Percentiles rank a stretch among this genome's conserved stretches.
Conservation (phyloP, 2,329 filamentous ascomycete species). For the Alternaria brassicicola region DNA sequence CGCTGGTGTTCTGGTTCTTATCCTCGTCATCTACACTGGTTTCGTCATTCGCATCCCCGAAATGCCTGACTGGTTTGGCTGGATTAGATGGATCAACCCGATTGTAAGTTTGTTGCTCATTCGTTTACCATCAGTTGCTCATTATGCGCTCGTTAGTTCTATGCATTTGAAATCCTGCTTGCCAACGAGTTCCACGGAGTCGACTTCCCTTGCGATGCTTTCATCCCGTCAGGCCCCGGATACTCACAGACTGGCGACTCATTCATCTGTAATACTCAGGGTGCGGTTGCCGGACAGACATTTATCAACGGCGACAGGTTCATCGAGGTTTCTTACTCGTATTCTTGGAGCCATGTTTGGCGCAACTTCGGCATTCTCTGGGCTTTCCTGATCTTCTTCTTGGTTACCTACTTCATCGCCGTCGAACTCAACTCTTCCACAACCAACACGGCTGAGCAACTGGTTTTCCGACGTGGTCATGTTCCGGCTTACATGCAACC, state of each 20-base stretch:
- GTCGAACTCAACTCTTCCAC: slow-evolving; percentile 70
- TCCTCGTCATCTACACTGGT: slow-evolving; percentile 70
- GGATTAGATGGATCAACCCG: slow-evolving; percentile 68
- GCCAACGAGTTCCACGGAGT: slow-evolving; percentile 68
- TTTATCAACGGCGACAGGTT: slow-evolving; percentile 51
- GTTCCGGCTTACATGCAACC: slow-evolving; percentile 50
- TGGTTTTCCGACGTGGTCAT: slow-evolving; percentile 65
- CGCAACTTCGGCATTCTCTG: slow-evolving; percentile 69
- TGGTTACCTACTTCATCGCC: slow-evolving; percentile 66
- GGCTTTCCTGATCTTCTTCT: slow-evolving; percentile 69
- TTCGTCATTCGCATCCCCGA: slow-evolving; percentile 70
- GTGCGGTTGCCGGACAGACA: slow-evolving; percentile 47
- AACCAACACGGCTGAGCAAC: slow-evolving; percentile 68
- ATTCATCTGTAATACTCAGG: slow-evolving; percentile 48
- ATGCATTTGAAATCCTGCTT: slow-evolving; percentile 79
- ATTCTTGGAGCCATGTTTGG: slow-evolving; percentile 55
- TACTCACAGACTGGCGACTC: slow-evolving; percentile 30
- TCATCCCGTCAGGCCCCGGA: slow-evolving; percentile 50
- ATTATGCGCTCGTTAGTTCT: slow-evolving; percentile 54
- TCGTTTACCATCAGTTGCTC: background rate
- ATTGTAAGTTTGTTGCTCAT: slow-evolving; percentile 47
- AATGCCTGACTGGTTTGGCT: slow-evolving; percentile 55
- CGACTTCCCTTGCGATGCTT: slow-evolving; percentile 42
- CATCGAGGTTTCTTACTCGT: slow-evolving; percentile 39
- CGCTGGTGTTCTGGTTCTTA: slow-evolving; percentile 63